Conservation (phyloP, 1,284 basidiomycete species). For the Tranzscheliella williamsii region DNA sequence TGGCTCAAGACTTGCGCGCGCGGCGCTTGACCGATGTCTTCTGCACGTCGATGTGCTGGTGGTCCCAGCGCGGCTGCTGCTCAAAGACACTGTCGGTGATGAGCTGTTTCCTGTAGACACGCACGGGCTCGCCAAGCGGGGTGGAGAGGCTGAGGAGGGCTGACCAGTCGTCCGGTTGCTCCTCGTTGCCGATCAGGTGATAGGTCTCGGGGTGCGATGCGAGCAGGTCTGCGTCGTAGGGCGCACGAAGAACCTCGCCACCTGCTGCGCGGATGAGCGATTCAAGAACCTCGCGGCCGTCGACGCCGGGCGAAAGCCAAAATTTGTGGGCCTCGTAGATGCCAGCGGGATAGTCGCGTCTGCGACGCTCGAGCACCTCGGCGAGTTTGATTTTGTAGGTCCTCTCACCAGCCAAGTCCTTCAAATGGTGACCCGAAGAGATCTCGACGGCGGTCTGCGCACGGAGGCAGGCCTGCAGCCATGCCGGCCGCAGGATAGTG, state of each 20-base stretch:
- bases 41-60: constrained; percentile 4
- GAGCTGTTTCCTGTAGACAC: constrained; percentile 23
- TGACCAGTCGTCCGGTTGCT: constrained; percentile 15
- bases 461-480: constrained; percentile 22
- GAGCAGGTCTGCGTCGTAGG: constrained; percentile 17
- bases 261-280: constrained; percentile 25
- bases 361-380: constrained; percentile 14
- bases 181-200: constrained; percentile 21
- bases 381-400: constrained; percentile 18
- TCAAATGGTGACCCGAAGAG: background rate
- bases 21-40: background rate
- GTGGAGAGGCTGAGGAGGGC: constrained; percentile 9
- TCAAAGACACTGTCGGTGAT: constrained; percentile 26
- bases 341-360: constrained; percentile 5
- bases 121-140: constrained; percentile 9
- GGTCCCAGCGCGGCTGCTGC: constrained; percentile 28
- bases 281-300: constrained; percentile 12
- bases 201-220: constrained; percentile 12
- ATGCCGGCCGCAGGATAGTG: constrained; percentile 22
- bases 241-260: constrained; percentile 8
- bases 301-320: constrained; percentile 30
- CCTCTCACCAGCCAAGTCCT: constrained; percentile 16
- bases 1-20: too few relatives aligned
- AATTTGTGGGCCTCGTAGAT: constrained; percentile 29
- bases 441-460: background rate